phyloP scores from a whole-genome alignment of 805 yeast species.

The Starmerella bacillaris region DNA sequence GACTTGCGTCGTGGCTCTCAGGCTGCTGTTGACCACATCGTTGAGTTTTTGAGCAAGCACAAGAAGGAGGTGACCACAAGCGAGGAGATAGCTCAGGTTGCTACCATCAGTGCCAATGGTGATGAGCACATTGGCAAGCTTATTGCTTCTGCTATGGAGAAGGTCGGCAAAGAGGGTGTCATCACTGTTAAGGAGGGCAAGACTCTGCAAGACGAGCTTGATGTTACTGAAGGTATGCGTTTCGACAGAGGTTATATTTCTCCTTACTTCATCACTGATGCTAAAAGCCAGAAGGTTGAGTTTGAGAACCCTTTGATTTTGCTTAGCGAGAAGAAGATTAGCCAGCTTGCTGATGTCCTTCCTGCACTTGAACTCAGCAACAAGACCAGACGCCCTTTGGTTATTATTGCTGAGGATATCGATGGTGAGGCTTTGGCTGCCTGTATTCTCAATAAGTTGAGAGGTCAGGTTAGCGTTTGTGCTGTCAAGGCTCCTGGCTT shows the following conservation, averaged over 20 bases:
- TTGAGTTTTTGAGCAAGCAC: conserved; percentile 62
- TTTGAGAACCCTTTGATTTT: conserved; percentile 82
- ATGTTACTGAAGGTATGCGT: conserved; percentile 96
- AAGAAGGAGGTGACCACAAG: conserved; percentile 86
- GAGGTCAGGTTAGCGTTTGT: conserved; percentile 96
- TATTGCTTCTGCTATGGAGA: conserved; percentile 91
- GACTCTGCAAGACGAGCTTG: conserved; percentile 89
- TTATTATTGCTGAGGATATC: conserved; percentile 85
- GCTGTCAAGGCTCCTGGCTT: conserved; percentile 98
- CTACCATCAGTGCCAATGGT: conserved; percentile 94
- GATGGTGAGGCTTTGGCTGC: conserved; percentile 99
- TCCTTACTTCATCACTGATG: conserved; percentile 88
- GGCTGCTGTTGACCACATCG: conserved; percentile 89
- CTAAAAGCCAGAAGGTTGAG: conserved; percentile 83
- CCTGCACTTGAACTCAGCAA: conserved; percentile 88
- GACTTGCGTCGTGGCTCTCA: conserved; percentile 94
- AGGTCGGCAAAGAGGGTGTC: conserved; percentile 98
- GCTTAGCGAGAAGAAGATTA: conserved; percentile 80
- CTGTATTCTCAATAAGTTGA: conserved; percentile 85
- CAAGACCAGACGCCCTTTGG: conserved; percentile 80
- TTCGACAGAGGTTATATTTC: conserved; percentile 95
- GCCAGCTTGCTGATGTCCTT: conserved; percentile 73
- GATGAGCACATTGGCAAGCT: conserved; percentile 80
- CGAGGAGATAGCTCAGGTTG: conserved; percentile 94
- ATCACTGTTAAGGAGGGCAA: conserved; percentile 95